Conservation (phyloP, 169 alveolate genomes). For the Plasmodium yoelii region DNA sequence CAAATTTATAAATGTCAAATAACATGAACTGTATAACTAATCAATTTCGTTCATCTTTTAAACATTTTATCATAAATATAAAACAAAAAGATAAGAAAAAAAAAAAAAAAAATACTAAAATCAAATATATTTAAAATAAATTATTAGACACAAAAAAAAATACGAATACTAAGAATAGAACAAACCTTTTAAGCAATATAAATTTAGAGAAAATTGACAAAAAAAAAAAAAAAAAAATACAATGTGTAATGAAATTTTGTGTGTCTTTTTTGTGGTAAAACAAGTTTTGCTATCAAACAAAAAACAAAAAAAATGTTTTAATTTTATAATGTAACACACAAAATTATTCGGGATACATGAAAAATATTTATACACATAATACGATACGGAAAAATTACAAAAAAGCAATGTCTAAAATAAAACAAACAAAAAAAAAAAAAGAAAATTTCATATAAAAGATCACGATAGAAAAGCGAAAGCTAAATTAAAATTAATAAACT, state of each 20-base stretch:
- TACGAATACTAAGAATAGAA: neutral
- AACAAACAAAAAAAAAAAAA: neutral
- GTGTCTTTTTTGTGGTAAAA: neutral
- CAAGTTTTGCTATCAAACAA: conserved; percentile 3
- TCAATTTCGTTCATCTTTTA: no score
- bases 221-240: neutral
- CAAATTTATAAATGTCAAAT: no score
- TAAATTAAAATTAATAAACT: conserved; percentile 10
- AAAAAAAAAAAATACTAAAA: no score
- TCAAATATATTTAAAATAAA: neutral
- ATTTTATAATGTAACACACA: neutral
- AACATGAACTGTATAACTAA: no score
- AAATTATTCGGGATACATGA: neutral
- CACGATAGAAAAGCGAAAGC: neutral
- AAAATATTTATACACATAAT: neutral
- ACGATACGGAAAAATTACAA: neutral
- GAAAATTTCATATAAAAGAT: neutral
- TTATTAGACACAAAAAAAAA: neutral
- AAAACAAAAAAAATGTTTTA: neutral
- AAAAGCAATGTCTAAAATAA: conserved; percentile 2
- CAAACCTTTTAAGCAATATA: neutral
- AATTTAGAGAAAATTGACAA: neutral
- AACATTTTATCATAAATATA: no score
- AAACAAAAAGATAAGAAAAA: no score
- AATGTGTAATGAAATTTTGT: neutral